Conservation (phyloP, 116 monocot genomes). For the Iris pallida region DNA sequence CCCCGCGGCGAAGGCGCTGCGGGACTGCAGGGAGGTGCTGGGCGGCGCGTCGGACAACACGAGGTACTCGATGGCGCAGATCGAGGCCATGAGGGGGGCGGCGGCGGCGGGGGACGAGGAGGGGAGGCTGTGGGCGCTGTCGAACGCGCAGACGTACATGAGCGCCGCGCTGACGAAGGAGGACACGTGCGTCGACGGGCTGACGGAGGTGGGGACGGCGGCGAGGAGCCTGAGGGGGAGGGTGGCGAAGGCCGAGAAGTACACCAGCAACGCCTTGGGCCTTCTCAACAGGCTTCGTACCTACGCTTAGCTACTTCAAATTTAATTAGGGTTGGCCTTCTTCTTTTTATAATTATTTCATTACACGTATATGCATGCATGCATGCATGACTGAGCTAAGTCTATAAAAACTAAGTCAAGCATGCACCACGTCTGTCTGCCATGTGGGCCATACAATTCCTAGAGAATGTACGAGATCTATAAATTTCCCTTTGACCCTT, state of each 20-base stretch:
- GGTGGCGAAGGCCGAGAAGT: background rate
- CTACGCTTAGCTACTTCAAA: no score
- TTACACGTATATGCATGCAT: no score
- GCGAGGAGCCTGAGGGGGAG: background rate
- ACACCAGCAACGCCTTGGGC: background rate
- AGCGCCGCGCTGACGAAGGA: constrained; percentile 14
- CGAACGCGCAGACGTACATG: constrained; percentile 16
- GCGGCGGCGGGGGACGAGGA: background rate
- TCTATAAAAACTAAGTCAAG: no score
- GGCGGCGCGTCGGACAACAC: constrained; percentile 8
- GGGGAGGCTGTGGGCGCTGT: constrained; percentile 9
- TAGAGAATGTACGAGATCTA: no score
- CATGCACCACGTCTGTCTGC: no score
- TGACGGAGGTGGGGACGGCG: constrained; percentile 4
- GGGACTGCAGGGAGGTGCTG: background rate
- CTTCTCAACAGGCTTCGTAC: background rate
- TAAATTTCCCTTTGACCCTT: no score
- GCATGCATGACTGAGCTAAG: no score
- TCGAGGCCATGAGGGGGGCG: background rate
- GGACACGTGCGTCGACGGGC: constrained; percentile 7
- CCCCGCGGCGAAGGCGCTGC: background rate
- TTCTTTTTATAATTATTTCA: no score
- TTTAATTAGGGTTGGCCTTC: no score
- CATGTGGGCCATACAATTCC: no score
- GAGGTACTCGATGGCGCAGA: background rate